Base-by-base conservation (phyloP, 768 basidiomycete genomes). In the Serendipita vermifera region DNA sequence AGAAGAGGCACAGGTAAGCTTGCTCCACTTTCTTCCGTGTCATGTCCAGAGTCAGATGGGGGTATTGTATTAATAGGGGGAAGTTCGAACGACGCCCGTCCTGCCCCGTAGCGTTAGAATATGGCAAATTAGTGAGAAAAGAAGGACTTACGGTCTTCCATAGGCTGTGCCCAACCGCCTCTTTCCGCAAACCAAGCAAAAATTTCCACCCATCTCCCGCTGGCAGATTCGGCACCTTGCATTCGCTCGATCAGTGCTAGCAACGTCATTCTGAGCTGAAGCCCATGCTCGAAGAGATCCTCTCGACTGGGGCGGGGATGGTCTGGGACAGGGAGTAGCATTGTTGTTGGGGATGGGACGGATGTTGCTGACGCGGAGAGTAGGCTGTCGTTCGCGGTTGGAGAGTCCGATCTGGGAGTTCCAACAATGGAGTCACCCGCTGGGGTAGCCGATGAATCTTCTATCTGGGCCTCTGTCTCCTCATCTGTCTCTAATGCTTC, bases 201-300 rank as follows among this genome's bases (percentile, higher is more conserved):
- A 5, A 90, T 76, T 26, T 90, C 88, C 14, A 90, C 72, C 79
- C 90, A 92, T 57, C 80, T 82, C 15, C 72, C 70, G 59, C 85
- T 82, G 0, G 91, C 92, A 36, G 81, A 79, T 62, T 93, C 89
- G 0, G 90, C 76, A 0, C 96, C 94, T 33, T 91, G 84, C 15
- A 86, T 76, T 33, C 83, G 77, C 69, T 98, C 96, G 15, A 77
- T 76, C 48, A 97, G 70, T 4, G 83, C 80, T 46, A 85, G 81
- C 64, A 87, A 83, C 0, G 91, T 87, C 77, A 94, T 87, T 29
- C 91, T 75, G 31, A 97, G 68, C 67, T 96, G 86, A 40, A 96
- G 70, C 17, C 85, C 82, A 55, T 83, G 75, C 63, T 87, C 87
- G 60, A 96, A 85, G 9, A 74, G 63, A 35, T 87, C 82, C 20